These are phyloP conservation scores for Jackrogersella minutella DNA, from an alignment of 495 filamentous ascomycete genomes.

Conservation along the genomic window DNA sequence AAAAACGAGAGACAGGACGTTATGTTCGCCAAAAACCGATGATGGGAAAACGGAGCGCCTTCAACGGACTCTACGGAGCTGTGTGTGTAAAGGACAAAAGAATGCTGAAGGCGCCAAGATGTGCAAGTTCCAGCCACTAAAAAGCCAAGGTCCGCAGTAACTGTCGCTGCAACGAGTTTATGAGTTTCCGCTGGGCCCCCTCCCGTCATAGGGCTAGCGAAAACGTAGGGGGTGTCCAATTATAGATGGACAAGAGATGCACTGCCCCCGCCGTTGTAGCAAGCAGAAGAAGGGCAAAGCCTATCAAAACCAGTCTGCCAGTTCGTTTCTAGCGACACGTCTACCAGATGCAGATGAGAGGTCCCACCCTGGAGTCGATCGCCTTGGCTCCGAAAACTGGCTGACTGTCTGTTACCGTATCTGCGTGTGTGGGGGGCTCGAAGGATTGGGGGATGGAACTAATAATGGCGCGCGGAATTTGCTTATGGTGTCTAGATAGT, in stretches of 20 bases:
- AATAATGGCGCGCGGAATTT: constrained; percentile 15
- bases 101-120: constrained; percentile 30
- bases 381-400: constrained; percentile 10
- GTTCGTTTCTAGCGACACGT: constrained; percentile 30
- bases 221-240: constrained; percentile 32
- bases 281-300: neutral
- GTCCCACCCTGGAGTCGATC: constrained; percentile 9
- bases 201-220: constrained; percentile 14
- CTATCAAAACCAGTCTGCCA: neutral
- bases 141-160: constrained; percentile 2
- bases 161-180: constrained; percentile 11
- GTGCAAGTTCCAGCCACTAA: constrained; percentile 34
- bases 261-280: constrained; percentile 33
- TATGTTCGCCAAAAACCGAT: neutral
- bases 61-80: constrained; percentile 11
- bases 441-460: constrained; percentile 17
- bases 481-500: constrained; percentile 21
- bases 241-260: constrained; percentile 12
- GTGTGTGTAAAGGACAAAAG: constrained; percentile 17
- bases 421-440: too few species aligned
- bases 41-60: neutral
- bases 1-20: constrained; percentile 1
- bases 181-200: neutral
- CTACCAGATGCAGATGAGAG: constrained; percentile 12
- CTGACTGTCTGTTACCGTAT: neutral